phyloP scores from a whole-genome alignment of 805 yeast species.

The Wickerhamiella nectarea region DNA sequence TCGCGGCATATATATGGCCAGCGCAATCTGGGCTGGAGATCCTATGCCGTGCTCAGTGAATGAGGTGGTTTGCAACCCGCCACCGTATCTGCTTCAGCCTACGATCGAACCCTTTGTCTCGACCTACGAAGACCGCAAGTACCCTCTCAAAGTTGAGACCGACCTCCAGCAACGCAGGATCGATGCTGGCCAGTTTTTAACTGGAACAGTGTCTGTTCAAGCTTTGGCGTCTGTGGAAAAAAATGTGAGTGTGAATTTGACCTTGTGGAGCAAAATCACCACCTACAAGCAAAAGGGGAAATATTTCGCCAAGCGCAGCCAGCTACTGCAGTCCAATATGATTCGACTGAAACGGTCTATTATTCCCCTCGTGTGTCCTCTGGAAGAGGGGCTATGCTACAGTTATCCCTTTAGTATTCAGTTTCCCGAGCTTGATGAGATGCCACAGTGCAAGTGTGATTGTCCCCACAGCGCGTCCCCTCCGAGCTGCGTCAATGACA shows the following conservation, averaged over 20 bases:
- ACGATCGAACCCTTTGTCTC: background rate
- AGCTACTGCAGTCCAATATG: slow-evolving; percentile 1
- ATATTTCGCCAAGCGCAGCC: background rate
- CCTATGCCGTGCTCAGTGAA: background rate
- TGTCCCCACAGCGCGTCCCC: slow-evolving; percentile 4
- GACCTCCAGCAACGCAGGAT: slow-evolving; percentile 6
- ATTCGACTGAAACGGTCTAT: slow-evolving; percentile 1
- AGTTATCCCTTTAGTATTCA: slow-evolving; percentile 6
- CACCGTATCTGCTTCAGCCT: slow-evolving; percentile 4
- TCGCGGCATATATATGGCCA: background rate
- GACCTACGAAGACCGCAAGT: slow-evolving; percentile 3
- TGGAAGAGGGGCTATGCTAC: slow-evolving; percentile 3
- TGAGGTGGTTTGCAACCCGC: background rate
- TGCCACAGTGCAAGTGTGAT: slow-evolving; percentile 8
- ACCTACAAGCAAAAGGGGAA: slow-evolving; percentile 6
- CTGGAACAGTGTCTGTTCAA: slow-evolving; percentile 6
- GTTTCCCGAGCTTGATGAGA: slow-evolving; percentile 6
- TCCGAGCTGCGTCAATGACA: slow-evolving; percentile 1
- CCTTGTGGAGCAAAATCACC: slow-evolving; percentile 4
- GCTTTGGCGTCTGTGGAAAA: background rate
- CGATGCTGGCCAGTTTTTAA: slow-evolving; percentile 6
- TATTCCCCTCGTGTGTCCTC: background rate
- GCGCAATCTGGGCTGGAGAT: background rate
- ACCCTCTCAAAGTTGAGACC: slow-evolving; percentile 7
- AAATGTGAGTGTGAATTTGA: slow-evolving; percentile 1